Base-by-base conservation (phyloP, 352 stramenopile species). In the Globisporangium spinosum region DNA sequence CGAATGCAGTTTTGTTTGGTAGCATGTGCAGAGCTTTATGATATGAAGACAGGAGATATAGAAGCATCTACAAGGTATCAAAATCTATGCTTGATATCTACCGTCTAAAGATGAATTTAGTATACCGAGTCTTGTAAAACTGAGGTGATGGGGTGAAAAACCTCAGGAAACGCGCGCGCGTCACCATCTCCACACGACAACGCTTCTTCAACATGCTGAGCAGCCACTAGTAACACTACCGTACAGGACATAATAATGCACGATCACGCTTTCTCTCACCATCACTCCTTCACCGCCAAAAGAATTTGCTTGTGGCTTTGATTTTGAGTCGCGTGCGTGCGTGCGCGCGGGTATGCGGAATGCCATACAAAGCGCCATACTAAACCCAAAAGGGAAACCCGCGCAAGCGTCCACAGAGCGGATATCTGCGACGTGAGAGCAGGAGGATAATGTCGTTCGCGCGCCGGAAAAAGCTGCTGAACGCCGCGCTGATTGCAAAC, bases 401-500 rank as follows among this genome's bases (percentile, higher is more conserved):
- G 17, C 27, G 3, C 17, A 49, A 49, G 43, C 17, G 38, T 15
- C 6, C 6, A n/a, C 7, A 22, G 5, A 32, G 29, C 29, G 29
- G 29, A 9, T 49, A 56, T 25, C 49, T 56, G 49, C 7, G 49
- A 56, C 49, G 49, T 56, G 49, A 56, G 49, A 62, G 4, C 20
- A 62, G 13, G n/a, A 27, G 32, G 17, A 71, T 71, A 60, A 60
- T 67, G 29, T 47, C 66, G 29, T 71, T 67, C 32, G 59, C 60
- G 66, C 66, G 68, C 22, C 68, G 68, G 43, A 64, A 64, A 51
- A 89, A 89, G 59, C 72, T 89, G 64, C 83, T 94, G 29, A 93
- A 93, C 75, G 77, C 73, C 43, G 79, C 84, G 70, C 81, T 94
- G 40, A 69, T 79, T 38, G 61, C 61, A 49, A 93, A 90, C 57